Percentiles rank a stretch among this genome's conserved stretches.
phyloP scores from a whole-genome alignment of 2,329 filamentous ascomycete genomes.

The Calonectria montana region DNA sequence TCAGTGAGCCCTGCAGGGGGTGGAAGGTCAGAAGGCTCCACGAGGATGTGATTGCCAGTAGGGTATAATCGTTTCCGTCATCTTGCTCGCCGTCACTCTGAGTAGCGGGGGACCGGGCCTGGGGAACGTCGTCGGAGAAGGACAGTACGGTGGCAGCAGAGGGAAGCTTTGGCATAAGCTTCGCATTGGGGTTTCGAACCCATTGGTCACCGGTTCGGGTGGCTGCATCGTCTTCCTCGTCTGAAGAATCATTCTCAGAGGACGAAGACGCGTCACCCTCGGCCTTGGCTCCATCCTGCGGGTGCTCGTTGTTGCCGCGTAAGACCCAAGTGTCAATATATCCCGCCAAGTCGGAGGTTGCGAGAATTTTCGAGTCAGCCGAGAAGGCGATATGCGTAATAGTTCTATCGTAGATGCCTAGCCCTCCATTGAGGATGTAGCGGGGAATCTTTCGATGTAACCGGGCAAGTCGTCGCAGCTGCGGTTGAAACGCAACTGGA shows the following conservation, averaged over 20 bases:
- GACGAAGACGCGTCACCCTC: conserved; percentile 49
- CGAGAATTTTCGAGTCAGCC: conserved; percentile 81
- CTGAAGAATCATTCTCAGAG: conserved; percentile 54
- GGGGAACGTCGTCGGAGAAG: conserved; percentile 67
- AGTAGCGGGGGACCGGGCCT: conserved; percentile 37
- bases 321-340: conserved; percentile 90
- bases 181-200: conserved; percentile 77
- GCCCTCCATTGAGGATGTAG: conserved; percentile 70
- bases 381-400: conserved; percentile 84
- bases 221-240: conserved; percentile 58
- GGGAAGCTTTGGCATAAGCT: conserved; percentile 76
- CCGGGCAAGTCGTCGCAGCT: conserved; percentile 61
- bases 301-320: conserved; percentile 52
- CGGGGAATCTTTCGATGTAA: conserved; percentile 66
- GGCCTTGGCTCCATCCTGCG: conserved; percentile 47
- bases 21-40: conserved; percentile 83
- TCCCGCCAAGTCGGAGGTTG: conserved; percentile 83
- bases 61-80: conserved; percentile 58
- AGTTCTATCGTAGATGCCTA: conserved; percentile 81
- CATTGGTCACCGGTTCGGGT: conserved; percentile 67
- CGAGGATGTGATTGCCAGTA: conserved; percentile 66
- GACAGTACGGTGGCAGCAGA: conserved; percentile 74
- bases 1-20: conserved; percentile 79
- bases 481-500: conserved; percentile 45
- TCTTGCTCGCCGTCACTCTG: conserved; percentile 40